phyloP scores from a whole-genome alignment of 148 eudicot species.

The Linanthus parryae region DNA sequence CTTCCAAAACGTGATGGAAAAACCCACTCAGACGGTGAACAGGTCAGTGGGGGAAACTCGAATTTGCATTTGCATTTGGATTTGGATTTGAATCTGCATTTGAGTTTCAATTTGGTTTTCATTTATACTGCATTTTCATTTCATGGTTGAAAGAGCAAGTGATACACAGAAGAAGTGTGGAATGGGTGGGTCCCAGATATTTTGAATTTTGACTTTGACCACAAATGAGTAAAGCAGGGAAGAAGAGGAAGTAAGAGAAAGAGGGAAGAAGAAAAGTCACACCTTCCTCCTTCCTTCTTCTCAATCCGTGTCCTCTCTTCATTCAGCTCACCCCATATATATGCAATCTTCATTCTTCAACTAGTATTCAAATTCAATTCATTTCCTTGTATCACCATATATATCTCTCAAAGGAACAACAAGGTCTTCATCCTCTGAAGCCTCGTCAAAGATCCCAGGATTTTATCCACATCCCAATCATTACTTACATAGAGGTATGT shows the following conservation, averaged over 20 bases:
- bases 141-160: slow-evolving; percentile 21
- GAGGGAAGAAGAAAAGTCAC: slow-evolving; percentile 45
- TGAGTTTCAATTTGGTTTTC: slow-evolving; percentile 12
- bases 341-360: neutral
- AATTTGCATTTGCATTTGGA: slow-evolving; percentile 6
- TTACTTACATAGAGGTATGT: too few relatives aligned
- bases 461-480: too few relatives aligned
- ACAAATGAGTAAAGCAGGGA: slow-evolving; percentile 7
- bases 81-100: slow-evolving; percentile 20
- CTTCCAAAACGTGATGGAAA: too few relatives aligned
- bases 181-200: slow-evolving; percentile 22
- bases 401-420: neutral
- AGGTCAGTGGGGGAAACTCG: too few relatives aligned
- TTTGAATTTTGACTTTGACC: slow-evolving; percentile 49
- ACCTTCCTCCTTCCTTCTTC: slow-evolving; percentile 55
- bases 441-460: too few relatives aligned
- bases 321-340: neutral
- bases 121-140: slow-evolving; percentile 4
- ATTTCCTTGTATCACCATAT: neutral
- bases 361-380: neutral
- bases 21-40: too few relatives aligned
- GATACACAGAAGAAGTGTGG: slow-evolving; percentile 27
- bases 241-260: slow-evolving; percentile 6
- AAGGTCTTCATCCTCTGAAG: slow-evolving; percentile 2
- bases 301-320: slow-evolving; percentile 10